Evolutionary conservation across 139 green algal genomes (phyloP), one percentile per base, ranked within the genome.

Genomic region (Astrephomene gubernaculifera): DNA sequence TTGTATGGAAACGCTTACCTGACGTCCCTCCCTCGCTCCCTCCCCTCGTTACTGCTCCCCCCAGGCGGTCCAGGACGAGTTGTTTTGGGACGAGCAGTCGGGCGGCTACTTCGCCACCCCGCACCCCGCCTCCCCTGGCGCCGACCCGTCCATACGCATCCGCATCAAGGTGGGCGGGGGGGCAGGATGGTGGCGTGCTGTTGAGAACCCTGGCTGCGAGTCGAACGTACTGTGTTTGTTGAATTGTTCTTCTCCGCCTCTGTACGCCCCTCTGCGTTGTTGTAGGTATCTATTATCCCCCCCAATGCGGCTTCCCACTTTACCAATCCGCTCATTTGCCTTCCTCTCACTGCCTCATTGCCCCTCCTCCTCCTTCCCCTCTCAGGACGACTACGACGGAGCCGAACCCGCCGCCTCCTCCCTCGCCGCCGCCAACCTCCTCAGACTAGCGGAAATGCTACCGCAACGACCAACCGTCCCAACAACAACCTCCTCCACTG

Each of bases 341-440:
- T 57, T n/a, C 24, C 8, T 35, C n/a, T 12, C 22, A 8, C 21
- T 29, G 12, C 60, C 44, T 31, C 36, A n/a, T 21, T 35, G 21
- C 1, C 5, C 1, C 65, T 24, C 31, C 29, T 33, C 45, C 49
- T n/a, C 6, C 45, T 6, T 8, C 45, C 19, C 63, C n/a, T 25
- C 2, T 0, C 96, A 96, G 87, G 94, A 97, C 83, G 95, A 98
- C 60, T 98, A 98, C 52, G 95, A 98, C 65, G 95, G 95, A 4
- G 96, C 96, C 2, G 96, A 98, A 86, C 96, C 96, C 12, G 90
- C 93, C 10, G 92, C 95, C 21, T 95, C 90, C 68, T 95, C 90
- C 75, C 87, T 97, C 7, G 94, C 95, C 3, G 88, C 87, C 1
- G 27, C 61, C 63, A 98, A 98, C 86, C 89, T 97, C 45, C 71